Base-by-base conservation (phyloP, 352 stramenopile genomes). In the Globisporangium paddicum region DNA sequence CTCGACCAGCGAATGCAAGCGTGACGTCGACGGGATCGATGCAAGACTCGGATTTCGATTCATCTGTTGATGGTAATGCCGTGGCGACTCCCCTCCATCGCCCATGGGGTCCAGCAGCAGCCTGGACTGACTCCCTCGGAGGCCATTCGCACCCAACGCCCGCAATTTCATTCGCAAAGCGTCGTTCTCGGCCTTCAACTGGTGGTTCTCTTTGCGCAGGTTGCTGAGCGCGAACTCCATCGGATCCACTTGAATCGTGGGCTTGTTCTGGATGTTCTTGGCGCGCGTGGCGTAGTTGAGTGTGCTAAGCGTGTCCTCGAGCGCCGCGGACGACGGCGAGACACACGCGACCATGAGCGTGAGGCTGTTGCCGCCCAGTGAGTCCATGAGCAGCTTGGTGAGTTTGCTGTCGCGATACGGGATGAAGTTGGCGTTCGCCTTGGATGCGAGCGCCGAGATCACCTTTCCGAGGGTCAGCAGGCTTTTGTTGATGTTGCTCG, bases 321-420 rank as follows among this genome's bases (percentile, higher is more conserved):
- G 59, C 8, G 73, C 72, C 0, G 32, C 37, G 10, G 55, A 65
- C 3, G 81, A 87, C 2, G 86, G 86, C 2, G 79, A 92, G 9
- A 95, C 73, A 46, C 86, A 95, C 1, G 86, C 85, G 55, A 95
- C 75, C 87, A 95, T 95, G 26, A 94, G 69, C 21, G 82, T 93
- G 51, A 93, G 66, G 45, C 75, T 90, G 57, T 89, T 86, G 30
- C 87, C 87, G 23, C 86, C 84, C 0, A 94, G 75, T 5, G 81
- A 93, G 42, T 93, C 77, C 81, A 93, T 93, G 41, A 96, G 68
- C 34, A 94, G 64, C 64, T 92, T 93, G 28, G 86, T 96, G 18
- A 96, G 76, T 38, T 93, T 94, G 56, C 79, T 91, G 60, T 96
- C 86, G 21, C 84, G 69, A 54, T 94, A 96, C 25, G 86, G 86